Percentiles rank a stretch among this genome's conserved stretches.
Evolutionary conservation across 257 asterid species (phyloP).

Genomic region (Solanum chilense): DNA sequence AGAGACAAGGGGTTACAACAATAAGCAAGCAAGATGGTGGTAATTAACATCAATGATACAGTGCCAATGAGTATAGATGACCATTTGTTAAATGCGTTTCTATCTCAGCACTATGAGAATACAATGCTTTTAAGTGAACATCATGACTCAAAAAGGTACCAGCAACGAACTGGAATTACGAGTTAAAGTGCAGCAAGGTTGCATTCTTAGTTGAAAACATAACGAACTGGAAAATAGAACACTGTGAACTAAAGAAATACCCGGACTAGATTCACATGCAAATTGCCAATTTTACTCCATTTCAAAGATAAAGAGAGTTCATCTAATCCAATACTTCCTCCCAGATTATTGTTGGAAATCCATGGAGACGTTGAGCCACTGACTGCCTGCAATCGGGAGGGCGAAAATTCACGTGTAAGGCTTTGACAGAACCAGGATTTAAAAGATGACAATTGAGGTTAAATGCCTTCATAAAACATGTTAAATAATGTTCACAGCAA

Average conservation of each 20-base stretch:
- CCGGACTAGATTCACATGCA: slow-evolving; percentile 74
- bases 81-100: neutral
- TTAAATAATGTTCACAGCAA: neutral
- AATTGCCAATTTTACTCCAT: slow-evolving; percentile 81
- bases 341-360: slow-evolving; percentile 38
- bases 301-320: slow-evolving; percentile 57
- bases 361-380: slow-evolving; percentile 48
- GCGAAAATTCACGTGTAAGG: neutral
- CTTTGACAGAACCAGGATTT: neutral
- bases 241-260: slow-evolving; percentile 18
- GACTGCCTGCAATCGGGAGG: slow-evolving; percentile 43
- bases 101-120: neutral
- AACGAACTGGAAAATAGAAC: neutral
- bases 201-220: neutral
- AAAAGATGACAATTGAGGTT: neutral
- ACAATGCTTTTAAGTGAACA: neutral
- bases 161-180: neutral
- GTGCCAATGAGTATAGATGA: neutral
- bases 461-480: neutral
- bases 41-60: neutral
- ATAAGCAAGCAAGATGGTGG: neutral
- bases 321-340: slow-evolving; percentile 46
- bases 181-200: neutral
- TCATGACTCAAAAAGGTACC: neutral
- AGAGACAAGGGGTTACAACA: neutral